Evolutionary conservation across 2,329 filamentous ascomycete species (phyloP).

Genomic region (Huntiella bhutanensis): DNA sequence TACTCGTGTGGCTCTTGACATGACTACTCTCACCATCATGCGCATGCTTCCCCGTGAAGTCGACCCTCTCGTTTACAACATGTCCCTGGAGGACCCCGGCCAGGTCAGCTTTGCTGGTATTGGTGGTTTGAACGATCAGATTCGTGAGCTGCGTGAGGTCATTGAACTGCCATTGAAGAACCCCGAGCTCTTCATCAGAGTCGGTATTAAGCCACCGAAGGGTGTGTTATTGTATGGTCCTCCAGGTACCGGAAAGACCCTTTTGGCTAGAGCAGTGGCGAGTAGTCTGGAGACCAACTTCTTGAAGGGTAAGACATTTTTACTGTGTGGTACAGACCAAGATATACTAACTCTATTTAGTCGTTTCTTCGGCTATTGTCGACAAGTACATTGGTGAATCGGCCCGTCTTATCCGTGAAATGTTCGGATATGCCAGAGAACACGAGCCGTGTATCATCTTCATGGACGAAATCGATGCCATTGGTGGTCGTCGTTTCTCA

Average conservation of each 20-base stretch:
- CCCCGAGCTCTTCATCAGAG: constrained; percentile 86
- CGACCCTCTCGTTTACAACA: constrained; percentile 97
- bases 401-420: constrained; percentile 87
- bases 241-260: constrained; percentile 89
- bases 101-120: constrained; percentile 97
- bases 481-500: constrained; percentile 87
- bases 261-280: constrained; percentile 83
- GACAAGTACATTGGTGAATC: constrained; percentile 99
- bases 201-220: constrained; percentile 97
- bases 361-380: constrained; percentile 95
- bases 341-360: constrained; percentile 26
- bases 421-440: constrained; percentile 99
- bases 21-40: constrained; percentile 99
- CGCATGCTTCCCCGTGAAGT: constrained; percentile 97
- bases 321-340: no score
- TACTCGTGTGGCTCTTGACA: constrained; percentile 89
- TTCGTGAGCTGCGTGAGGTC: constrained; percentile 88
- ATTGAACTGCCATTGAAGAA: constrained; percentile 98
- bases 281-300: constrained; percentile 97
- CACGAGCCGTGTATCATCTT: constrained; percentile 99
- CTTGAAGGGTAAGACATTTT: constrained; percentile 53
- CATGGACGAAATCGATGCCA: constrained; percentile 99
- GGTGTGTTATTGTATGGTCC: constrained; percentile 91
- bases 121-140: constrained; percentile 94
- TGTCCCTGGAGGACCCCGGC: constrained; percentile 94